Base-by-base conservation (phyloP, 208 protist genomes). In the Leishmania major region DNA sequence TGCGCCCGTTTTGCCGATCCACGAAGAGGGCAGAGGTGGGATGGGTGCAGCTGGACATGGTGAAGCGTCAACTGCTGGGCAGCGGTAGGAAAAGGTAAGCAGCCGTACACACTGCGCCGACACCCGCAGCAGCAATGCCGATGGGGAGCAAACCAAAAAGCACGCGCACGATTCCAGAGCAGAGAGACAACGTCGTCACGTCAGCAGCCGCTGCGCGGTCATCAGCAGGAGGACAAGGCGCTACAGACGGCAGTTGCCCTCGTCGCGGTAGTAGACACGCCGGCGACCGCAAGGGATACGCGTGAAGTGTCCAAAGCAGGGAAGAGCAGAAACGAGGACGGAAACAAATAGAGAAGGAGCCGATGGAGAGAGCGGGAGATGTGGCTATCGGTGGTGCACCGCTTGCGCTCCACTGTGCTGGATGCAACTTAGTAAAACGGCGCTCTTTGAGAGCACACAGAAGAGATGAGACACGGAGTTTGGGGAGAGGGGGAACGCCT, bases 21-120 rank as follows among this genome's bases (percentile, higher is more conserved):
- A 88, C 80, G 72, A 90, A 93, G 43, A 95, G 90, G 28, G 93
- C 91, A 1, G 91, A 94, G 28, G 89, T 86, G 35, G 94, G 94
- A 75, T 97, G 94, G 15, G 87, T 76, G 76, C 94, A 97, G 7
- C 79, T 78, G 5, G 89, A 87, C 92, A 96, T 96, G 28, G 40
- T 1, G 31, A 28, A 60, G 17, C 10, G 49, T 1, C 15, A 10
- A 25, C 35, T 47, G 51, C 22, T 35, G 28, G 2, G 40, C 5
- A 8, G 57, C 37, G 4, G 6, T 2, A 37, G 35, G 22, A 43
- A 37, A 43, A 67, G 25, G 67, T 10, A 62, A 28, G 35, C 25
- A 19, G 7, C 10, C 47, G n/a, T 15, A 5, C 11, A 35, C 15
- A 22, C 28, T 2, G 31, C 31, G 62, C 62, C n/a, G 59, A 1